These are phyloP conservation scores for Spencermartinsiella ligniputridi DNA, from an alignment of 1,139 yeast species.

Conservation along the genomic window DNA sequence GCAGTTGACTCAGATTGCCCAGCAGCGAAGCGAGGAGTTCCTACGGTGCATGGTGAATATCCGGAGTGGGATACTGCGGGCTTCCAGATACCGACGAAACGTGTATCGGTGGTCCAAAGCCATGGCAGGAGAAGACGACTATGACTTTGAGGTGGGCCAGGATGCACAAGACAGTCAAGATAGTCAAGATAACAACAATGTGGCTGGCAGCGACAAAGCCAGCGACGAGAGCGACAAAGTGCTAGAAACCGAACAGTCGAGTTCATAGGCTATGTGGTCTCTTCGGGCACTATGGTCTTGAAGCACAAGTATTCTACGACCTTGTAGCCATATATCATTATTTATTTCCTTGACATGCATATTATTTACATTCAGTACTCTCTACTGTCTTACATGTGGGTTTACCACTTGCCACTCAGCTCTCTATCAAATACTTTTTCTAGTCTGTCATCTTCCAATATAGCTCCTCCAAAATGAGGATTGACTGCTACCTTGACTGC, in stretches of 20 bases:
- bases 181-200: no score
- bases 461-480: neutral
- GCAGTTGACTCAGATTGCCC: conserved; percentile 62
- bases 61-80: conserved; percentile 70
- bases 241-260: no score
- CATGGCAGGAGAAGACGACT: conserved; percentile 65
- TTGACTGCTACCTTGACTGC: conserved; percentile 8
- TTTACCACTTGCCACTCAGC: neutral
- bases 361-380: no score
- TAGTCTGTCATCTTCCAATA: neutral
- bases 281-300: no score
- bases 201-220: no score
- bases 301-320: no score
- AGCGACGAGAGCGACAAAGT: no score
- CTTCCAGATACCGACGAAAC: conserved; percentile 66
- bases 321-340: no score
- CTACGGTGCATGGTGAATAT: conserved; percentile 69
- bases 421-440: neutral
- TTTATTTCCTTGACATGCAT: no score
- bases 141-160: conserved; percentile 29
- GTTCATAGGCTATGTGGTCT: no score
- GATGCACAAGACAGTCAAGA: conserved; percentile 6
- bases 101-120: conserved; percentile 81
- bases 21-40: conserved; percentile 88
- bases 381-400: neutral